Conservation (phyloP, 768 basidiomycete species). For the Termitomyces sp. region DNA sequence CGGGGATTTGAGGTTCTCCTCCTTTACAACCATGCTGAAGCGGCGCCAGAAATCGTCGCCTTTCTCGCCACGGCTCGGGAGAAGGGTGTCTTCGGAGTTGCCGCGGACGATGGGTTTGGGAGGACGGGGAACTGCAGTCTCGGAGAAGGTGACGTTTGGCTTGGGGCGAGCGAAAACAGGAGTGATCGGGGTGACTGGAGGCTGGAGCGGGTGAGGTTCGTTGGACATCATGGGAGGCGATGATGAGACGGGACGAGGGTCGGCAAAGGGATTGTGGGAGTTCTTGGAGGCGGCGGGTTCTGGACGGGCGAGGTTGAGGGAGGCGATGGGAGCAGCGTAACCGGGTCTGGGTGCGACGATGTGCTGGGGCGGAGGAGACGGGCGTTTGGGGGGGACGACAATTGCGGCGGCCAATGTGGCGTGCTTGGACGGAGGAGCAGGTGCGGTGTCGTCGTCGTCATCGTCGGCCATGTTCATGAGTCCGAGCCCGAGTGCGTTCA, state of each 20-base stretch:
- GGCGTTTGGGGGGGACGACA: constrained; percentile 8
- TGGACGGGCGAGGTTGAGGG: constrained; percentile 52
- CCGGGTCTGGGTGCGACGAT: constrained; percentile 71
- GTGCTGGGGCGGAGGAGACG: constrained; percentile 24
- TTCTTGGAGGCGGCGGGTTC: constrained; percentile 28
- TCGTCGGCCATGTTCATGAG: constrained; percentile 41
- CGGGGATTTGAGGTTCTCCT: constrained; percentile 39
- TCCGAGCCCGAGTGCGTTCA: constrained; percentile 47
- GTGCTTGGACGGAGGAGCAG: constrained; percentile 11
- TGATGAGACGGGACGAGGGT: constrained; percentile 16
- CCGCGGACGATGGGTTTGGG: constrained; percentile 59
- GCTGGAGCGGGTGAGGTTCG: constrained; percentile 67
- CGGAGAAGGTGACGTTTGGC: constrained; percentile 37
- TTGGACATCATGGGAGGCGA: constrained; percentile 36
- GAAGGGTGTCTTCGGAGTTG: constrained; percentile 57
- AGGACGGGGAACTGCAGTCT: constrained; percentile 25
- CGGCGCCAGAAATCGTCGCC: constrained; percentile 86
- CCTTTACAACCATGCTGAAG: constrained; percentile 79
- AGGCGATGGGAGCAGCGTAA: constrained; percentile 65
- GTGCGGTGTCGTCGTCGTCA: constrained; percentile 29
- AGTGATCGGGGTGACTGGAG: constrained; percentile 73
- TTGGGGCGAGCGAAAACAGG: constrained; percentile 71
- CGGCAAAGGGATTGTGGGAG: constrained; percentile 3
- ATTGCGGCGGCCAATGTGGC: not conserved
- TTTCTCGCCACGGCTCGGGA: constrained; percentile 64